These are phyloP conservation scores for Fusarium neocosmosporiellum DNA, from an alignment of 2,329 filamentous ascomycete genomes.

Conservation along the genomic window DNA sequence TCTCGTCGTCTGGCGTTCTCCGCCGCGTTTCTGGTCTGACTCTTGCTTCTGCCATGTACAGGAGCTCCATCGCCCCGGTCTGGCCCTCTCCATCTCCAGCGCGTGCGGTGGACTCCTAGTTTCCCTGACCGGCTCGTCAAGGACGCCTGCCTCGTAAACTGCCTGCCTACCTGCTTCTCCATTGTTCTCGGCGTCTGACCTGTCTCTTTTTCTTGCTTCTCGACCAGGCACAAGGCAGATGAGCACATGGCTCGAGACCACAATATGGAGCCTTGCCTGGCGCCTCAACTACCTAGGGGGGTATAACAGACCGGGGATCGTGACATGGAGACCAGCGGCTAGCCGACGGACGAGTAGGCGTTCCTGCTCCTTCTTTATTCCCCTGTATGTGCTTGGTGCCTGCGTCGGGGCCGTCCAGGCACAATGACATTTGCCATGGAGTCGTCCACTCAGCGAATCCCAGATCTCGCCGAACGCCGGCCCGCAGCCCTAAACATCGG, in stretches of 20 bases:
- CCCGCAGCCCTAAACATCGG: slow-evolving; percentile 14
- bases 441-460: slow-evolving; percentile 14
- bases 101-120: slow-evolving; percentile 13
- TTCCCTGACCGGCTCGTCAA: slow-evolving; percentile 19
- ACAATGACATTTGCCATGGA: not conserved
- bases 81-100: slow-evolving; percentile 15
- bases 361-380: slow-evolving; percentile 30
- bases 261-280: not conserved
- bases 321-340: not conserved
- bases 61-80: slow-evolving; percentile 24
- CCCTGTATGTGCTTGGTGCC: slow-evolving; percentile 36
- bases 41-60: slow-evolving; percentile 17
- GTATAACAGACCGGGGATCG: not conserved
- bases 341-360: slow-evolving; percentile 4
- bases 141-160: slow-evolving; percentile 7
- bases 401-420: slow-evolving; percentile 23
- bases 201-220: slow-evolving; percentile 9
- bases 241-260: not conserved
- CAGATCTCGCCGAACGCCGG: slow-evolving; percentile 19
- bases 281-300: not conserved
- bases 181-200: slow-evolving; percentile 13
- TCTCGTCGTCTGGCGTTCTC: slow-evolving; percentile 5
- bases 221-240: not conserved
- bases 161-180: slow-evolving; percentile 5
- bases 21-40: slow-evolving; percentile 25